Conservation (phyloP, 176 grass and related monocot genomes). For the Hordeum vulgare region MorexV3_pseudomolecules_assembly NC_058519.1:280735969-280736468, state of each 20-base stretch:
- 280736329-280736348: constrained; percentile 90
- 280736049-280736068: constrained; percentile 90
- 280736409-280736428: constrained; percentile 86
- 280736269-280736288: constrained; percentile 86
- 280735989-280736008: constrained; percentile 90
- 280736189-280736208: constrained; percentile 67
- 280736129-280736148: constrained; percentile 84
- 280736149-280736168: constrained; percentile 74
- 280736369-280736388: constrained; percentile 88
- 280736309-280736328: constrained; percentile 68
- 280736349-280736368: constrained; percentile 98
- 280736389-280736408: constrained; percentile 95
- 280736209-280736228: constrained; percentile 52
- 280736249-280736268: constrained; percentile 76
- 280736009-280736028: constrained; percentile 67
- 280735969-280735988: constrained; percentile 91
- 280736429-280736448: constrained; percentile 72
- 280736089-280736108: constrained; percentile 95
- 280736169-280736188: constrained; percentile 75
- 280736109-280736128: constrained; percentile 85
- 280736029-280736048: constrained; percentile 78
- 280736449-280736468: constrained; percentile 83
- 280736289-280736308: constrained; percentile 37
- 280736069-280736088: constrained; percentile 83
- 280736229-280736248: constrained; percentile 87